phyloP scores from a whole-genome alignment of 805 yeast genomes.

The Metschnikowia picachoensis region DNA sequence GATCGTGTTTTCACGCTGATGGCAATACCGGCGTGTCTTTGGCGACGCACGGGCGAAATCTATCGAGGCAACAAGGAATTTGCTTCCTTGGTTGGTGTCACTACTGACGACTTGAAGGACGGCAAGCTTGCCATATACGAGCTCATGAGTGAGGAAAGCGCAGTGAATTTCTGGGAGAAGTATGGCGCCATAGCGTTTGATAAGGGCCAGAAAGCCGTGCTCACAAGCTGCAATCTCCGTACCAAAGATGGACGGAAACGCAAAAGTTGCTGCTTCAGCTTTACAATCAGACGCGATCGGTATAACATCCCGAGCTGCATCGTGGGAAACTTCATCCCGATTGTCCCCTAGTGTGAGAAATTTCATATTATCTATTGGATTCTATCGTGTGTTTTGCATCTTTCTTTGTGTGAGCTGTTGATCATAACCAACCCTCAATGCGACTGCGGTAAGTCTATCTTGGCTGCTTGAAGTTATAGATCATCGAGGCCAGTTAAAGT shows the following conservation, averaged over 20 bases:
- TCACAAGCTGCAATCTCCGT: constrained; percentile 85
- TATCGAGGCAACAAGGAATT: constrained; percentile 94
- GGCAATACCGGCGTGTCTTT: constrained; percentile 96
- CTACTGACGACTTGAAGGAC: constrained; percentile 85
- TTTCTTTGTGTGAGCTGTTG: too few relatives aligned
- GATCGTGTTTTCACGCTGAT: constrained; percentile 94
- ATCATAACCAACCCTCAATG: too few relatives aligned
- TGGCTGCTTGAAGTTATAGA: too few relatives aligned
- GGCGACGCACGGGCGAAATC: constrained; percentile 97
- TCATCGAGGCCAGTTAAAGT: too few relatives aligned
- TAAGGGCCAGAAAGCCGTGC: constrained; percentile 89
- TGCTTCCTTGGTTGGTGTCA: constrained; percentile 87
- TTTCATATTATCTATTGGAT: too few relatives aligned
- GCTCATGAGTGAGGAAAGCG: constrained; percentile 91
- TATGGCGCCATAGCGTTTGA: constrained; percentile 96
- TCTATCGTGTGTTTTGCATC: too few relatives aligned
- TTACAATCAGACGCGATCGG: constrained; percentile 86
- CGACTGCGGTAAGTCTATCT: too few relatives aligned
- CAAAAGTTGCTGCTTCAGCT: constrained; percentile 87
- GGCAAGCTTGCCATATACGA: constrained; percentile 92
- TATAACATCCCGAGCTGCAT: constrained; percentile 95
- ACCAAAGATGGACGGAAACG: constrained; percentile 77
- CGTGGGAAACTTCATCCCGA: constrained; percentile 92
- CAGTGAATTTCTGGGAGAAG: constrained; percentile 96
- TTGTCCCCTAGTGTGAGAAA: constrained; percentile 33